A percentile compares a stretch with the other conserved stretches of the same genome.
Evolutionary conservation across 192 early-diverging fungal genomes (phyloP).

Genomic region (Backusella tuberculispora): DNA sequence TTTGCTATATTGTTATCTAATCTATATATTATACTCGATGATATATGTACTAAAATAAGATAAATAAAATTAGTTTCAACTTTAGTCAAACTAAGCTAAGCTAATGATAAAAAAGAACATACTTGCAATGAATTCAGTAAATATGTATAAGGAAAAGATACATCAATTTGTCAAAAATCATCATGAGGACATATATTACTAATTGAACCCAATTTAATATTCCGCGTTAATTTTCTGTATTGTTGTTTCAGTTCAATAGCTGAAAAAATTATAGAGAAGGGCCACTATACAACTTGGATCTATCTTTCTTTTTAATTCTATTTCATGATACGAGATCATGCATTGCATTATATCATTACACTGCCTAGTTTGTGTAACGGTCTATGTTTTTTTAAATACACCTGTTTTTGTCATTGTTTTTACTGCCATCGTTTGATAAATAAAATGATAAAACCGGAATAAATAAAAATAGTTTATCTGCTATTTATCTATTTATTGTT

Average conservation of each 20-base stretch:
- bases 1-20: background rate
- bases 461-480: background rate
- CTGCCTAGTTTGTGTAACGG: background rate
- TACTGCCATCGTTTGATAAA: background rate
- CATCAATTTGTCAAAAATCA: background rate
- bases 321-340: background rate
- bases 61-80: background rate
- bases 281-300: no score
- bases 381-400: background rate
- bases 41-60: background rate
- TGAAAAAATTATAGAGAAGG: no score
- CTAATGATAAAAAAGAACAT: no score
- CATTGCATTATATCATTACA: slow-evolving; percentile 4
- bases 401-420: background rate
- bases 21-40: background rate
- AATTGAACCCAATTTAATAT: background rate
- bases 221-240: background rate
- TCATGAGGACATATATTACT: background rate
- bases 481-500: slow-evolving; percentile 4
- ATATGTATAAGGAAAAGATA: background rate
- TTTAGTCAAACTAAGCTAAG: background rate
- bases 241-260: no score
- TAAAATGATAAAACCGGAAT: background rate
- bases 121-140: no score
- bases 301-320: background rate